Conservation (phyloP, 163 green algal genomes). For the Volvox carteri region DNA sequence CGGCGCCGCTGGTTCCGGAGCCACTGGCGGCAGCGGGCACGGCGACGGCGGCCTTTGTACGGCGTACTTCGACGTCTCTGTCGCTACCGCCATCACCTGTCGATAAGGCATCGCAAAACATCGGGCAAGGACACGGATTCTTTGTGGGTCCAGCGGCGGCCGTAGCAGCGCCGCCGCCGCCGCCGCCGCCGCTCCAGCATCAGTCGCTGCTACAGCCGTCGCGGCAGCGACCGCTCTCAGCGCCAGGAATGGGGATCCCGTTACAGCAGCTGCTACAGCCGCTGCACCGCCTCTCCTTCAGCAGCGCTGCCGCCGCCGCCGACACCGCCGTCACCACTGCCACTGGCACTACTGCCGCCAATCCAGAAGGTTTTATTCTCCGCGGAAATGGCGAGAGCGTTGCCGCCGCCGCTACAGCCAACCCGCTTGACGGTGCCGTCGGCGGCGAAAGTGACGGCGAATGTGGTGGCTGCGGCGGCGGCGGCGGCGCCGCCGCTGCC, state of each 20-base stretch:
- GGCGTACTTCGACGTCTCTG: not conserved
- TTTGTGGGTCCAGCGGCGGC: not conserved
- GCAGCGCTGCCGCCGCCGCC: not conserved
- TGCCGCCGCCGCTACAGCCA: no score
- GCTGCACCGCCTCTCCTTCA: constrained; percentile 7
- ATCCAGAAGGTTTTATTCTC: no score
- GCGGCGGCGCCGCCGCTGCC: not conserved
- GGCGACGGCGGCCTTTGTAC: not conserved
- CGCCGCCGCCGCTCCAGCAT: not conserved
- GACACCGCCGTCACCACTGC: not conserved
- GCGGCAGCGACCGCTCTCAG: not conserved
- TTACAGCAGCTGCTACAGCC: not conserved
- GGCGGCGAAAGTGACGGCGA: no score
- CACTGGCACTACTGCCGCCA: not conserved
- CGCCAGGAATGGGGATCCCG: not conserved
- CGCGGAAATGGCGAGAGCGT: no score
- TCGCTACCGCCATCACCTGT: not conserved
- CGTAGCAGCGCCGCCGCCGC: not conserved
- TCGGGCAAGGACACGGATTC: no score
- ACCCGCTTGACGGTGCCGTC: no score
- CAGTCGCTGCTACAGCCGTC: not conserved
- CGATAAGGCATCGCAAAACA: not conserved
- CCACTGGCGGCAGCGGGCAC: not conserved
- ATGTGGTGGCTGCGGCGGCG: no score
- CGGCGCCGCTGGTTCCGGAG: not conserved